Evolutionary conservation across 2,329 filamentous ascomycete species (phyloP).

Genomic region (Fusarium ramigenum): DNA sequence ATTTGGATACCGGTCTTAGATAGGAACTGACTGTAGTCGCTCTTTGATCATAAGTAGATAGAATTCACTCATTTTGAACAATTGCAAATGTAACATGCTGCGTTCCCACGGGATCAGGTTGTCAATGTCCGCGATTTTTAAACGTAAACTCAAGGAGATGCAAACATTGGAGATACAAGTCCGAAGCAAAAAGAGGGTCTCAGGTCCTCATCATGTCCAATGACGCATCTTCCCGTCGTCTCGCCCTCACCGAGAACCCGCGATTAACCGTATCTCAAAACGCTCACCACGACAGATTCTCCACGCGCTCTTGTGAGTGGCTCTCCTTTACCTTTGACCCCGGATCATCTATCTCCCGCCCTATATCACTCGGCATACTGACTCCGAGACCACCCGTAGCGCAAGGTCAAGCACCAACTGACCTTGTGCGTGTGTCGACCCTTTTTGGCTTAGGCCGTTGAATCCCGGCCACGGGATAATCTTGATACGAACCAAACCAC

Average conservation of each 20-base stretch:
- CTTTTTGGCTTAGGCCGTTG: conserved; percentile 39
- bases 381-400: conserved; percentile 45
- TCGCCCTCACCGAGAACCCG: conserved; percentile 41
- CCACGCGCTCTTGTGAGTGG: conserved; percentile 25
- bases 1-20: background rate
- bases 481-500: conserved; percentile 42
- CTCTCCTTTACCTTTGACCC: background rate
- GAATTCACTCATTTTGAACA: conserved; percentile 1
- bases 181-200: conserved; percentile 24
- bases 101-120: conserved; percentile 20
- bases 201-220: conserved; percentile 16
- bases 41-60: background rate
- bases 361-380: conserved; percentile 35
- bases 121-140: conserved; percentile 30
- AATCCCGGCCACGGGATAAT: conserved; percentile 44
- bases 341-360: conserved; percentile 40
- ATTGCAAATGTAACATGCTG: background rate
- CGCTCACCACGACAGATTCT: conserved; percentile 11
- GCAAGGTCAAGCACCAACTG: conserved; percentile 27
- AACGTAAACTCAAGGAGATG: conserved; percentile 11
- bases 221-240: conserved; percentile 32
- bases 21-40: background rate
- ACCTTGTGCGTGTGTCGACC: conserved; percentile 25
- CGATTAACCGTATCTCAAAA: conserved; percentile 39
- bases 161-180: conserved; percentile 32